phyloP scores from a whole-genome alignment of 2,329 filamentous ascomycete genomes.

The Fusarium secorum region DNA sequence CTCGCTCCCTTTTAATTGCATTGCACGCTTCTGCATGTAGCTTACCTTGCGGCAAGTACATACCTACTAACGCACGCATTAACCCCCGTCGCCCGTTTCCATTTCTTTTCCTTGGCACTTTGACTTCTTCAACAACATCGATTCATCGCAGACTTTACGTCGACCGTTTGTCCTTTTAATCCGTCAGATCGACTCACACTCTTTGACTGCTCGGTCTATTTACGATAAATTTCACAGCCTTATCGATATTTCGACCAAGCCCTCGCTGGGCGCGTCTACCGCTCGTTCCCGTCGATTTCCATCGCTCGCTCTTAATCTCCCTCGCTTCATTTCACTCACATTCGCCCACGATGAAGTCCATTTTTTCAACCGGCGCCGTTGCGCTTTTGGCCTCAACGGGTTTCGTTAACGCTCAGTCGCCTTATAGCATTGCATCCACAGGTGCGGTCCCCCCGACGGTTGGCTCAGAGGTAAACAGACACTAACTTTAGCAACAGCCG shows the following conservation, averaged over 20 bases:
- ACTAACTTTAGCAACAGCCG: constrained; percentile 41
- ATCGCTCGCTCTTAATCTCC: neutral
- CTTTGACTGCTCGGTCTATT: constrained; percentile 1
- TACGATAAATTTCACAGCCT: constrained; percentile 1
- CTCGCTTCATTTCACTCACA: constrained; percentile 9
- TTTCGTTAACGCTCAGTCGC: constrained; percentile 35
- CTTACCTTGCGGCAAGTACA: neutral
- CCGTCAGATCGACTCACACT: constrained; percentile 1
- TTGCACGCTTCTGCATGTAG: constrained; percentile 1
- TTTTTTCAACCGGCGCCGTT: constrained; percentile 26
- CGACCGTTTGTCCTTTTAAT: constrained; percentile 1
- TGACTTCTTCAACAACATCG: constrained; percentile 38
- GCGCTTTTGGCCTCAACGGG: constrained; percentile 35
- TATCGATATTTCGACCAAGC: constrained; percentile 7
- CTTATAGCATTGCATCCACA: constrained; percentile 37
- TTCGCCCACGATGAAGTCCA: constrained; percentile 35
- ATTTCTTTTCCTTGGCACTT: constrained; percentile 39
- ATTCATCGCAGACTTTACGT: constrained; percentile 24
- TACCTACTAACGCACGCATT: constrained; percentile 9
- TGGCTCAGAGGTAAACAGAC: neutral
- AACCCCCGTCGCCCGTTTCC: constrained; percentile 28
- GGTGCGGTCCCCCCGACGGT: constrained; percentile 22
- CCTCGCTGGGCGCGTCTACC: constrained; percentile 30
- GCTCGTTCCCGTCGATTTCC: constrained; percentile 4
- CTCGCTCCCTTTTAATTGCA: constrained; percentile 30